Conservation (phyloP, 305 asterid genomes). For the Petunia hybrid region DNA sequence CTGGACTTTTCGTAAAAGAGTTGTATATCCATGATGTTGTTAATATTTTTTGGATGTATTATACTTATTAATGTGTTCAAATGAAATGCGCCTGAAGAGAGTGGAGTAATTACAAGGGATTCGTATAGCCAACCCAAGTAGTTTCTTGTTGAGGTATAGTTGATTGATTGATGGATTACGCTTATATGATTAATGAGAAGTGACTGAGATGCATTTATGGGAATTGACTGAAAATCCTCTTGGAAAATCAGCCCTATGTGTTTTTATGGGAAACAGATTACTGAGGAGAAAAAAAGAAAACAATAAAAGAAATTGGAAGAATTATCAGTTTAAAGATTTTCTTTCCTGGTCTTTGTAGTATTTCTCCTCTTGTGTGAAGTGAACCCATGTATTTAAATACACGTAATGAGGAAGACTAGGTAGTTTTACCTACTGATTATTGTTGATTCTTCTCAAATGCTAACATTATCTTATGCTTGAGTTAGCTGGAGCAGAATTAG, state of each 20-base stretch:
- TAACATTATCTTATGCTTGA: background rate
- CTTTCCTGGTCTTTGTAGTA: background rate
- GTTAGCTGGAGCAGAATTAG: too few relatives aligned
- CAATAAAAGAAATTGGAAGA: conserved; percentile 14
- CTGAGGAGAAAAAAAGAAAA: conserved; percentile 7
- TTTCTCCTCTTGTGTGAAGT: background rate
- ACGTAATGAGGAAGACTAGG: conserved; percentile 14
- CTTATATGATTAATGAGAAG: background rate
- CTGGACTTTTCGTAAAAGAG: background rate
- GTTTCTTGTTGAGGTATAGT: conserved; percentile 13
- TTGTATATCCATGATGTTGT: background rate
- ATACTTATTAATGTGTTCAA: background rate
- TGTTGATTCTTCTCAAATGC: background rate
- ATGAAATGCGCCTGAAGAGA: conserved; percentile 15
- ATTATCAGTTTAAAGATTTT: background rate
- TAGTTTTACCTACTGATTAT: conserved; percentile 9
- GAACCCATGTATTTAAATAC: background rate
- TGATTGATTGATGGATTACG: background rate
- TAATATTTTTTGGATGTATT: background rate
- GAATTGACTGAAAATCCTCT: background rate
- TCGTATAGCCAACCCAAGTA: background rate
- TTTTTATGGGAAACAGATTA: background rate
- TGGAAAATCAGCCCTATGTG: background rate
- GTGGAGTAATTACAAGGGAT: background rate
- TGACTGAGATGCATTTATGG: conserved; percentile 26